Conservation (phyloP, 768 basidiomycete genomes). For the Kondoa malvinella region DNA sequence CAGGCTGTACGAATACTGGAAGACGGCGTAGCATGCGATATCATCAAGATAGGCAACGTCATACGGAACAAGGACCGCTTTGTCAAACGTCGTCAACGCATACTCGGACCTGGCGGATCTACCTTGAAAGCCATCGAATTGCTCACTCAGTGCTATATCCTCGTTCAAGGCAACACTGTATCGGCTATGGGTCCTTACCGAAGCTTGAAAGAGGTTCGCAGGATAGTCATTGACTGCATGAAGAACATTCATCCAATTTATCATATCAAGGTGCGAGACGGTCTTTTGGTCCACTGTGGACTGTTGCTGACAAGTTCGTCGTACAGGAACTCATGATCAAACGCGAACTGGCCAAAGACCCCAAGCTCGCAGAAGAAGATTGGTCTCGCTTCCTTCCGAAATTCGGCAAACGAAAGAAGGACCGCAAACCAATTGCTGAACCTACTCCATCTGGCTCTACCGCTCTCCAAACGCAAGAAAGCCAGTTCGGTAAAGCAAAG, state of each 20-base stretch:
- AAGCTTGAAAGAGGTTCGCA: conserved; percentile 81
- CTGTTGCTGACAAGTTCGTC: neutral
- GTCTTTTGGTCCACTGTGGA: neutral
- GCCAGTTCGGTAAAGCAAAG: conserved; percentile 73
- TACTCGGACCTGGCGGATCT: conserved; percentile 92
- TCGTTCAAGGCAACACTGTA: conserved; percentile 96
- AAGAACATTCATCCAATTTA: conserved; percentile 98
- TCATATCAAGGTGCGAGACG: conserved; percentile 65
- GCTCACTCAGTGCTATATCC: conserved; percentile 85
- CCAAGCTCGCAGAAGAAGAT: conserved; percentile 75
- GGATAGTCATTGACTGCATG: conserved; percentile 98
- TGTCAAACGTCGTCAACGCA: conserved; percentile 85
- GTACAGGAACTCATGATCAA: conserved; percentile 96
- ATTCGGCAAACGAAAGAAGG: conserved; percentile 78
- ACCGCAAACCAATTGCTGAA: conserved; percentile 41
- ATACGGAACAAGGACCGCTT: conserved; percentile 93
- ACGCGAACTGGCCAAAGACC: conserved; percentile 92
- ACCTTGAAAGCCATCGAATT: conserved; percentile 97
- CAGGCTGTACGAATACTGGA: conserved; percentile 81
- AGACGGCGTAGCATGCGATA: conserved; percentile 79
- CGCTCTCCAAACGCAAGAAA: conserved; percentile 7
- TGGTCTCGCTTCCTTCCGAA: conserved; percentile 97
- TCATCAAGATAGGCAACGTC: conserved; percentile 90
- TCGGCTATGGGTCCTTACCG: conserved; percentile 96
- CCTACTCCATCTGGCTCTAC: neutral